These are phyloP conservation scores for Polyplosphaeria fusca DNA, from an alignment of 495 filamentous ascomycete genomes.

Conservation along the genomic window DNA sequence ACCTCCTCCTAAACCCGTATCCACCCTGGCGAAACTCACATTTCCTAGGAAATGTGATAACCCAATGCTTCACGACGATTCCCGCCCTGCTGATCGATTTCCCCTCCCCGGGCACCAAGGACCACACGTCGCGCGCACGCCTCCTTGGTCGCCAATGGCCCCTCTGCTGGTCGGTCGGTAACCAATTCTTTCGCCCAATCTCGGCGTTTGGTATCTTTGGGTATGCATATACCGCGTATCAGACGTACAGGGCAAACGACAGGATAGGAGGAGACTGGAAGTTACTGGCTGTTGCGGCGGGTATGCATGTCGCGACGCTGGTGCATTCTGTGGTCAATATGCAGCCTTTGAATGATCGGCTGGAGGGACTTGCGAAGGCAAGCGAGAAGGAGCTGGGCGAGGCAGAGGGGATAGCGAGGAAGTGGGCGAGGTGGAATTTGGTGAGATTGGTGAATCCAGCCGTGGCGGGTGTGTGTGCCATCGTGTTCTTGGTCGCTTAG, in stretches of 20 bases:
- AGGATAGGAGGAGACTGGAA: slow-evolving; percentile 39
- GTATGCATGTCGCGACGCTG: slow-evolving; percentile 46
- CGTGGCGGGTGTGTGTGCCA: slow-evolving; percentile 42
- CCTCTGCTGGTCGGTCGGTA: slow-evolving; percentile 48
- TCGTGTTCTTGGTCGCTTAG: too few species aligned
- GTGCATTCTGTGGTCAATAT: slow-evolving; percentile 50
- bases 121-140: slow-evolving; percentile 41
- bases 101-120: slow-evolving; percentile 42
- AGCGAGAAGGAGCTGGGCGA: slow-evolving; percentile 22
- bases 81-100: slow-evolving; percentile 49
- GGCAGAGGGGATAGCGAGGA: slow-evolving; percentile 20
- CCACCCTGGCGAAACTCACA: neutral
- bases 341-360: slow-evolving; percentile 50
- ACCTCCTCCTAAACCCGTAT: too few species aligned
- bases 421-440: slow-evolving; percentile 29
- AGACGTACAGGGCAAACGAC: slow-evolving; percentile 21
- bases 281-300: slow-evolving; percentile 41
- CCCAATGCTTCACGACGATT: slow-evolving; percentile 52
- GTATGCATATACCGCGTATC: slow-evolving; percentile 44
- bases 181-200: slow-evolving; percentile 51
- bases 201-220: slow-evolving; percentile 48
- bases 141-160: slow-evolving; percentile 50
- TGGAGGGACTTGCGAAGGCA: slow-evolving; percentile 40
- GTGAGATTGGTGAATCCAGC: slow-evolving; percentile 39
- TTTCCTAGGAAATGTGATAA: slow-evolving; percentile 48